phyloP scores from a whole-genome alignment of 1,284 basidiomycete genomes.

The Sanghuangporus baumii region DNA sequence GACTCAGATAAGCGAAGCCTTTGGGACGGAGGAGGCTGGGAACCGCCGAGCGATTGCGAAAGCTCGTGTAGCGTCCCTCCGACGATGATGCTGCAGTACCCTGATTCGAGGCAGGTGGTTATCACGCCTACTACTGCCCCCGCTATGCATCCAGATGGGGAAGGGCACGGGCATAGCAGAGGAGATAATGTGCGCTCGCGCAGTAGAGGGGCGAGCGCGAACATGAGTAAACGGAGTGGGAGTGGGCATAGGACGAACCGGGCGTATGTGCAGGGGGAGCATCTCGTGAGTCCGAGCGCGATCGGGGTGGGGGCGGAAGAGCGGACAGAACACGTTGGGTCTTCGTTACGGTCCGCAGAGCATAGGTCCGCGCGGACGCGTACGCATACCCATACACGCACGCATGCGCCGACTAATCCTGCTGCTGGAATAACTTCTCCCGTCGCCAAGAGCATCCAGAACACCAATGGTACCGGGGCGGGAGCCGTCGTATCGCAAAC shows the following conservation, averaged over 20 bases:
- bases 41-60: slow-evolving; percentile 51
- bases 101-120: slow-evolving; percentile 40
- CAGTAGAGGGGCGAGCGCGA: too few relatives aligned
- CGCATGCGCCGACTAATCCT: neutral
- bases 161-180: neutral
- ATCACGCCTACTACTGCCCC: neutral
- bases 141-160: neutral
- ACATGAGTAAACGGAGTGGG: neutral
- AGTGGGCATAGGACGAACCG: neutral
- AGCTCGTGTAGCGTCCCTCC: slow-evolving; percentile 65
- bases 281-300: too few relatives aligned
- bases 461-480: neutral
- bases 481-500: neutral
- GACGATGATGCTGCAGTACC: slow-evolving; percentile 62
- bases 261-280: neutral
- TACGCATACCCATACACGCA: neutral
- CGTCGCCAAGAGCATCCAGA: neutral
- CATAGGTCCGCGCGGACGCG: neutral
- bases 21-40: slow-evolving; percentile 35
- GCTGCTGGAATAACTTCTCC: neutral
- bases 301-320: neutral
- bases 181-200: too few relatives aligned
- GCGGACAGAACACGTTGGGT: slow-evolving; percentile 7
- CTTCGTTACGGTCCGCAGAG: neutral
- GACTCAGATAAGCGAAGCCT: slow-evolving; percentile 29